Conservation (phyloP, 768 basidiomycete species). For the Austroboletus festivus region DNA sequence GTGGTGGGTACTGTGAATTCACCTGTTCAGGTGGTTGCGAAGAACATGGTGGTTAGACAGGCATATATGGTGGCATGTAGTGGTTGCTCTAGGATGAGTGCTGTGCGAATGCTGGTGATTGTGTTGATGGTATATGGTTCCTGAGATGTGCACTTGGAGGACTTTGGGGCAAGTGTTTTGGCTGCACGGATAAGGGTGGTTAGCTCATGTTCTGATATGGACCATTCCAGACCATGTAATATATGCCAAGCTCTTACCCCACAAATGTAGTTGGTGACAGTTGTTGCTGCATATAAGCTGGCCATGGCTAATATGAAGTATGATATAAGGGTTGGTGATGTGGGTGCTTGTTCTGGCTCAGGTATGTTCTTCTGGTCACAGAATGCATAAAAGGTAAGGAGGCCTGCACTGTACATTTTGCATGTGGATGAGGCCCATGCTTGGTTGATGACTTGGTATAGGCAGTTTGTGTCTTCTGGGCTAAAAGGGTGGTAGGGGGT, state of each 20-base stretch:
- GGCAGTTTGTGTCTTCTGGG: neutral
- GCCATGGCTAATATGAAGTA: slow-evolving; percentile 9
- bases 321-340: slow-evolving; percentile 1
- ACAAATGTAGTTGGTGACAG: slow-evolving; percentile 13
- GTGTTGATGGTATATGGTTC: slow-evolving; percentile 11
- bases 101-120: neutral
- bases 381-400: neutral
- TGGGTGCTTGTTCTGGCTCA: slow-evolving; percentile 12
- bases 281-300: slow-evolving; percentile 1
- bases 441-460: neutral
- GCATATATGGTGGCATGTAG: slow-evolving; percentile 37
- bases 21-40: slow-evolving; percentile 28
- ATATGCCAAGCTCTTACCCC: slow-evolving; percentile 27
- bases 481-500: neutral
- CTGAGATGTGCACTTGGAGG: slow-evolving; percentile 6
- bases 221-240: slow-evolving; percentile 22
- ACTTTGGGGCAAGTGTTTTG: slow-evolving; percentile 5
- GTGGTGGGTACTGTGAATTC: slow-evolving; percentile 38
- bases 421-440: neutral
- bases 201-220: slow-evolving; percentile 2
- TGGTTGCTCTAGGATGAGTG: slow-evolving; percentile 6
- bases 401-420: neutral
- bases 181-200: slow-evolving; percentile 18
- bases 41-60: slow-evolving; percentile 41
- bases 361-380: neutral